These are phyloP conservation scores for Suillus hirtellus DNA, from an alignment of 768 basidiomycete species.

Conservation along the genomic window DNA sequence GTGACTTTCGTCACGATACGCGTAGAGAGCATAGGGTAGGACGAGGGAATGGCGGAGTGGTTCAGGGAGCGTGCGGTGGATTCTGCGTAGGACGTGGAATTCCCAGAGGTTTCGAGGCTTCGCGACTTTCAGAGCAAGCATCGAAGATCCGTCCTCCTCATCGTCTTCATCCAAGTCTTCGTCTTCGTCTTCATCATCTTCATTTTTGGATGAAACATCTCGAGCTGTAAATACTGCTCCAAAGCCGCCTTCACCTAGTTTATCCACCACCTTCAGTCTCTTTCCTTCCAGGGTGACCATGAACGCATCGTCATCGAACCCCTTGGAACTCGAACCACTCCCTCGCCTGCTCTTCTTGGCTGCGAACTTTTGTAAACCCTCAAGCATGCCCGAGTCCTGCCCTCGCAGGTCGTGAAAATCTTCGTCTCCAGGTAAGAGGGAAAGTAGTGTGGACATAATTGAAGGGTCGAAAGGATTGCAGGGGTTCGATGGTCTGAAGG, in stretches of 20 bases:
- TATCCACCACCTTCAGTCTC: constrained; percentile 72
- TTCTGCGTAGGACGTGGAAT: constrained; percentile 76
- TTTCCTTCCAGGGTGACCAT: constrained; percentile 62
- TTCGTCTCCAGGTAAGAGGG: constrained; percentile 58
- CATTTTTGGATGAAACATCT: constrained; percentile 44
- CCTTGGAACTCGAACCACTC: constrained; percentile 34
- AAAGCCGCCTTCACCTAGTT: constrained; percentile 96
- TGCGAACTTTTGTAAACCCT: constrained; percentile 71
- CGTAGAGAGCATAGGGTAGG: constrained; percentile 75
- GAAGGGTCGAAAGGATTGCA: constrained; percentile 82
- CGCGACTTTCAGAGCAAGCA: constrained; percentile 90
- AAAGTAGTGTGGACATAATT: constrained; percentile 64
- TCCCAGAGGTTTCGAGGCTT: constrained; percentile 91
- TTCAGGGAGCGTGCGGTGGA: constrained; percentile 68
- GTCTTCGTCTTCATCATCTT: constrained; percentile 37
- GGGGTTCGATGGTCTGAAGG: constrained; percentile 79
- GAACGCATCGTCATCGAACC: constrained; percentile 42
- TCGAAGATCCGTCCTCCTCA: constrained; percentile 51
- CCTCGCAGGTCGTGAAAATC: constrained; percentile 61
- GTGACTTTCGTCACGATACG: constrained; percentile 86
- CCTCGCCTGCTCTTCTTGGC: constrained; percentile 38
- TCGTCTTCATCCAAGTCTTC: constrained; percentile 45
- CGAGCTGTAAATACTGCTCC: constrained; percentile 91
- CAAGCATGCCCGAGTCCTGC: constrained; percentile 59
- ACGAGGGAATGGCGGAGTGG: constrained; percentile 69